A percentile compares a stretch with the other conserved stretches of the same genome.
These are phyloP conservation scores for Stramenopiles sp. DNA, from an alignment of 352 stramenopile species.

Conservation along the genomic window DNA sequence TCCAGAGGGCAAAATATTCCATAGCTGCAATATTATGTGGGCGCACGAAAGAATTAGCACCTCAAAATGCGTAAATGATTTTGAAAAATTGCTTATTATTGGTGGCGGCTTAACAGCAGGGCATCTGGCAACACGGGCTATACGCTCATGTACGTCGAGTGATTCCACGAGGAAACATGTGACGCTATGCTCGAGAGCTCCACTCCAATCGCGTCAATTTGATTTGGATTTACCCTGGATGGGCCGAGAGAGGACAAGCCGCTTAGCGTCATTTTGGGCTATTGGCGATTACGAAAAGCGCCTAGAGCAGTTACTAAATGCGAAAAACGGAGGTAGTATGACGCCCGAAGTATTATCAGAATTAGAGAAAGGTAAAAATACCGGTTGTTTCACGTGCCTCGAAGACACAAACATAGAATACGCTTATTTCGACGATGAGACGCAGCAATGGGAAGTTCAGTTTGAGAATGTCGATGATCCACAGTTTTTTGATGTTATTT, in stretches of 20 bases:
- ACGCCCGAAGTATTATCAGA: background rate
- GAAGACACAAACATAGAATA: background rate
- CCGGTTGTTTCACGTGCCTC: background rate
- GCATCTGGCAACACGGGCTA: background rate
- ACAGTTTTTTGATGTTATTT: background rate
- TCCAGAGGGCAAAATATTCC: background rate
- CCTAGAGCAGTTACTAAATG: background rate
- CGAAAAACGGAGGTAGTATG: slow-evolving; percentile 1
- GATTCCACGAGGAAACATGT: background rate
- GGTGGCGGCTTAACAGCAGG: background rate
- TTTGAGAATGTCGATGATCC: background rate
- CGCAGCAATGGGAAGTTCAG: background rate
- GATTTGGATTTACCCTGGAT: slow-evolving; percentile 1
- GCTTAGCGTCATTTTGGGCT: background rate
- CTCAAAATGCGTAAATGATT: background rate
- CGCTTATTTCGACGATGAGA: background rate
- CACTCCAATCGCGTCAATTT: background rate
- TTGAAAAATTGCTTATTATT: background rate
- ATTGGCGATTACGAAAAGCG: background rate
- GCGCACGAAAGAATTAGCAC: background rate
- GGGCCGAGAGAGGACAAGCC: background rate
- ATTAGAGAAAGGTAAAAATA: background rate
- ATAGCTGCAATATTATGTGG: slow-evolving; percentile 1
- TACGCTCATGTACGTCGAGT: background rate
- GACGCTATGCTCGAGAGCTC: background rate